Base-by-base conservation (phyloP, 2,329 filamentous ascomycete species). In the Acrocalymma vagum region DNA sequence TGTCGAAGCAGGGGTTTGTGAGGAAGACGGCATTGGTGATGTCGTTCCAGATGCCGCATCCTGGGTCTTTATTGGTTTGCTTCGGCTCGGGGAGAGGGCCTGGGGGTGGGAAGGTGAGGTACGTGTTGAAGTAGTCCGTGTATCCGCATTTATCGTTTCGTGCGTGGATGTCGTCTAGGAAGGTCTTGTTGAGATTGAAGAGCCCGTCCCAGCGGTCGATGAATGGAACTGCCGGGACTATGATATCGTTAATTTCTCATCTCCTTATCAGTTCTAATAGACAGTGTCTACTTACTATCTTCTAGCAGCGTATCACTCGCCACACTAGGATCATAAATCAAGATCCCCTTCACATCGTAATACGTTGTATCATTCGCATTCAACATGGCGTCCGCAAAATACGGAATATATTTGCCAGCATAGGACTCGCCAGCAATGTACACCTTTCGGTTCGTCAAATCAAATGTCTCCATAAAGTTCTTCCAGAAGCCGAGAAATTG, bases 401-500 rank as follows among this genome's bases (percentile, higher is more conserved):
- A 90, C 0, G 87, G 86, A 3, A 86, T 81, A 14, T 68, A 68
- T 28, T 61, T 56, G n/a, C 86, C 87, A 0, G 81, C 86, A 54
- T 88, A 90, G 0, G 80, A 85, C 65, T 89, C 87, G 6, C 87
- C 89, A 0, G 86, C 79, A 42, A 94, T 80, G 65, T 87, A 93
- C 8, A 90, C 78, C 50, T 87, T 87, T 55, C 80, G 82, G 9
- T 79, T 78, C 14, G 87, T 77, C 64, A 90, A 72, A 9, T 70
- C 74, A 53, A 91, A 91, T 0, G 83, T 84, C 22, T 88, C 76
- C 42, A 90, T 72, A 55, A 90, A 91, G 71, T 90, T 90, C 72
- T 86, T 85, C 78, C 84, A 91, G 71, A 90, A 94, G 33, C 86
- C 86, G 11, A 87, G 74, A 63, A 93, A 90, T 53, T 92, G 81